A percentile compares a stretch with the other conserved stretches of the same genome.
Evolutionary conservation across 768 basidiomycete genomes (phyloP).

Genomic region (Rhodotorula taiwanensis): DNA sequence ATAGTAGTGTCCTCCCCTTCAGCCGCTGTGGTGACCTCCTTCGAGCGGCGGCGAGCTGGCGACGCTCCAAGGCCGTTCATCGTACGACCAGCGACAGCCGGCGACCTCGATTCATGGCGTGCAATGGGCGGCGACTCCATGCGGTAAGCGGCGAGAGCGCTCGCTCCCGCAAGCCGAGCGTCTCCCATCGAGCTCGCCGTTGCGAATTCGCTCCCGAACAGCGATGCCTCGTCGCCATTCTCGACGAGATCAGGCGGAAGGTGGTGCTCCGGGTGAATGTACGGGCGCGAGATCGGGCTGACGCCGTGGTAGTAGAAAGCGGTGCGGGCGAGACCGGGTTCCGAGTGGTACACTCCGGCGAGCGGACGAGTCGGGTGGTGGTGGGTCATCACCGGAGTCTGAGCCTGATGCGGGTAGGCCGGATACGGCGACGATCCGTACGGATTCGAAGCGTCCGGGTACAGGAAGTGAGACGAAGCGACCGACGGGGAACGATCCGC

Average conservation of each 20-base stretch:
- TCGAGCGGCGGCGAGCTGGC: too few relatives aligned
- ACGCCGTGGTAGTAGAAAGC: background rate
- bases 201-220: background rate
- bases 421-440: conserved; percentile 20
- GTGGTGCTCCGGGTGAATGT: conserved; percentile 13
- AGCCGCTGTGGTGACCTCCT: too few relatives aligned
- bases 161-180: background rate
- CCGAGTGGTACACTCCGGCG: conserved; percentile 16
- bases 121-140: background rate
- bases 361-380: conserved; percentile 13
- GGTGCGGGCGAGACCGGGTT: background rate
- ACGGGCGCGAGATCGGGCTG: conserved; percentile 4
- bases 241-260: conserved; percentile 3
- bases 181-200: background rate
- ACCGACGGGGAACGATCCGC: background rate
- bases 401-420: conserved; percentile 4
- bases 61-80: too few relatives aligned
- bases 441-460: conserved; percentile 7
- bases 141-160: background rate
- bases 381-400: conserved; percentile 9
- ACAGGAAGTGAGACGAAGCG: background rate
- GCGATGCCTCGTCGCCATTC: background rate
- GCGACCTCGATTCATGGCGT: background rate
- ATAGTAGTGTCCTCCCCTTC: too few relatives aligned
- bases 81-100: background rate